Evolutionary conservation across 148 eudicot species (phyloP), one percentile per base, ranked within the genome.

Genomic region (Tetragonia tetragonoides): DNA sequence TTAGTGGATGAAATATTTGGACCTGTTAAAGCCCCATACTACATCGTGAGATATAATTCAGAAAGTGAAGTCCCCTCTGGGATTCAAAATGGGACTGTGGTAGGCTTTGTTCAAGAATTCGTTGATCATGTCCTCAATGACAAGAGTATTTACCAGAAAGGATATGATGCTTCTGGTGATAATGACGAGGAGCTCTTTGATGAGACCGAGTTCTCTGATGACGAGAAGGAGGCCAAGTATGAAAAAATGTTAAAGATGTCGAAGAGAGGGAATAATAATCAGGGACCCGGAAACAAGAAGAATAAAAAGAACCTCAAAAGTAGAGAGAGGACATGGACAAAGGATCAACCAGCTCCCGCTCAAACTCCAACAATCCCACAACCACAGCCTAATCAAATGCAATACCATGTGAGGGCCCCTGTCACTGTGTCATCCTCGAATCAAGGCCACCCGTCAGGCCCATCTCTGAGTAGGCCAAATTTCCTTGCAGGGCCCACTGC

Each of bases 141-240:
- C 84, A 78, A 81, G 68, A 87, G 67, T 78, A 89, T 95, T 72
- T 90, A 91, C 87, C 86, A 88, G 80, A 95, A 95, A 90, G 97
- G 97, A 39, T 95, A 93, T 41, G 99, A 95, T 87, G 99, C 97
- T 59, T 95, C 99, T 39, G 95, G 95, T 77, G 91, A 89, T 44
- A 80, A 95, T 65, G 99, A 95, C 75, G 99, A 95, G 86, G 97
- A 93, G 86, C 51, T 88, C 24, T 77, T 77, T 0, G 94, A 93
- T 5, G 92, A 90, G 67, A 57, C 69, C 10, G 97, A 95, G 80
- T 93, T 95, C 79, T 93, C 99, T 40, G 99, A 95, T 81, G 97
- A 95, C 62, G 97, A 93, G 83, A 85, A 91, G 72, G 99, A 95
- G 86, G 97, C 93, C 5, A 97, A 93, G 84, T 91, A 85, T 82